Conservation (phyloP, 139 green algal species). For the Chlorella sp. region DNA sequence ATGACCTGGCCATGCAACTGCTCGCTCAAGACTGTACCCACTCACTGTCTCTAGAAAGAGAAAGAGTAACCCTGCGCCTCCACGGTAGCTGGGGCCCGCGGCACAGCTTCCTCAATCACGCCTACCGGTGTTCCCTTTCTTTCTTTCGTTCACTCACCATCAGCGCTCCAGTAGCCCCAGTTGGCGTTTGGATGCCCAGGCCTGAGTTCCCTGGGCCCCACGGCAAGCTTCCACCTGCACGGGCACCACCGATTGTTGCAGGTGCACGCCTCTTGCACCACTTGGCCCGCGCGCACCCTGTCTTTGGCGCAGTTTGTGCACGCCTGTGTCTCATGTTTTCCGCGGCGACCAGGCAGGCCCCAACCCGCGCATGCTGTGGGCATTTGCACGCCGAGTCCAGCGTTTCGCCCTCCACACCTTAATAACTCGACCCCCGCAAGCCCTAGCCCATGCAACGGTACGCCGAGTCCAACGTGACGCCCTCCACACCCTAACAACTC, state of each 20-base stretch:
- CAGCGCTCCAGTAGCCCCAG: slow-evolving; percentile 68
- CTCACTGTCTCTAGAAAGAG: too few relatives aligned
- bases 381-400: background rate
- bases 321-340: background rate
- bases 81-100: too few relatives aligned
- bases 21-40: background rate
- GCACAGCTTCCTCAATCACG: too few relatives aligned
- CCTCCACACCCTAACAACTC: background rate
- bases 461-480: background rate
- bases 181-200: slow-evolving; percentile 55
- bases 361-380: background rate
- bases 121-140: background rate
- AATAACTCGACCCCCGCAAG: background rate
- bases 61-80: too few relatives aligned
- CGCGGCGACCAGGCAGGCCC: background rate
- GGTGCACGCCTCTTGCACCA: background rate
- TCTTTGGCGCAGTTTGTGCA: background rate
- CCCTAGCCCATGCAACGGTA: background rate
- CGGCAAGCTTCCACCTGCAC: slow-evolving; percentile 39
- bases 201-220: slow-evolving; percentile 39
- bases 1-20: background rate
- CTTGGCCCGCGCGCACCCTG: background rate
- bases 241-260: background rate
- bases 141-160: slow-evolving; percentile 16
- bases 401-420: background rate